These are phyloP conservation scores for Trichoderma sp. DNA, from an alignment of 2,329 filamentous ascomycete genomes.

Conservation along the genomic window DNA sequence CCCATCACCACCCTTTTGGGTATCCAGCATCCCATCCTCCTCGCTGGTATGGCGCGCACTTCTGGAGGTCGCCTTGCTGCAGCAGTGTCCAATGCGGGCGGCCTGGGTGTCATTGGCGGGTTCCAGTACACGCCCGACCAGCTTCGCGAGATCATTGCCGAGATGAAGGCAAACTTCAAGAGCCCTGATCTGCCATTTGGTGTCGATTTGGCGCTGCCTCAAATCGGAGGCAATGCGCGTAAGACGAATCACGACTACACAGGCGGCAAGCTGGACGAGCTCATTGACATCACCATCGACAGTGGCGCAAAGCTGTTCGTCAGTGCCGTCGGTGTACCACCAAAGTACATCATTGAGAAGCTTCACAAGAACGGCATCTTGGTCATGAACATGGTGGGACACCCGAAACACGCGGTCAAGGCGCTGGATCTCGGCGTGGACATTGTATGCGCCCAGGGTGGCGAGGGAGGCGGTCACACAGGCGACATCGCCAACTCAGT, in stretches of 20 bases:
- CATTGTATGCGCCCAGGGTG: slow-evolving; percentile 88
- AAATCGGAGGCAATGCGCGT: slow-evolving; percentile 79
- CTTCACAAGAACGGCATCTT: slow-evolving; percentile 79
- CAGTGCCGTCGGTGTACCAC: slow-evolving; percentile 84
- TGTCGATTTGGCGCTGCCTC: slow-evolving; percentile 86
- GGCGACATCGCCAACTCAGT: slow-evolving; percentile 85
- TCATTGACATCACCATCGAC: slow-evolving; percentile 83
- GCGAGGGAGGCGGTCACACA: slow-evolving; percentile 91
- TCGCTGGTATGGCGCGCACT: slow-evolving; percentile 91
- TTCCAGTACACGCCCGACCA: slow-evolving; percentile 73
- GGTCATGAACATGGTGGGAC: slow-evolving; percentile 97
- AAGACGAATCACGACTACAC: slow-evolving; percentile 98
- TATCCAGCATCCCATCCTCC: slow-evolving; percentile 85
- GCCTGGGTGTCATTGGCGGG: slow-evolving; percentile 74
- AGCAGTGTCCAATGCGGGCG: slow-evolving; percentile 85
- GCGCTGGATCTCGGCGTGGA: slow-evolving; percentile 85
- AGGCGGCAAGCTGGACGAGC: slow-evolving; percentile 79
- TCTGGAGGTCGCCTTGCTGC: slow-evolving; percentile 78
- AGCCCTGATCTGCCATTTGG: slow-evolving; percentile 77
- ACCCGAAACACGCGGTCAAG: slow-evolving; percentile 88
- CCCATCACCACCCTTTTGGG: slow-evolving; percentile 76
- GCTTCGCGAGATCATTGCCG: slow-evolving; percentile 77
- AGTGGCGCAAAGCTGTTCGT: slow-evolving; percentile 87
- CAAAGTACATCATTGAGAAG: slow-evolving; percentile 68
- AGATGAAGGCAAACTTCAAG: slow-evolving; percentile 75